These are phyloP conservation scores for Ogataea pini DNA, from an alignment of 805 yeast species.

Conservation along the genomic window DNA sequence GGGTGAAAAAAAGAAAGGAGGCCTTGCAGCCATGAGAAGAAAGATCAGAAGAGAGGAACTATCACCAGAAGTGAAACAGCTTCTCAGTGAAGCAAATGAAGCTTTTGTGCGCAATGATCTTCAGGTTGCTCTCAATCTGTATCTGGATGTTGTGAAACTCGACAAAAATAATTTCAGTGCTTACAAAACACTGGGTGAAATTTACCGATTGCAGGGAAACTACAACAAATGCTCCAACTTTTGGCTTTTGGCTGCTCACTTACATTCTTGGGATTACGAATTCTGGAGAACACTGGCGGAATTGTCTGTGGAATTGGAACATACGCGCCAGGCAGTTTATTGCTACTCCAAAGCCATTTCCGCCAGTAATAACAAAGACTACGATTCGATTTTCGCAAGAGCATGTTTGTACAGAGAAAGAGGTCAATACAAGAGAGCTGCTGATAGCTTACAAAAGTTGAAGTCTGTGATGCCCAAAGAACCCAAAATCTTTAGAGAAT, in stretches of 20 bases:
- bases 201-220: slow-evolving; percentile 66
- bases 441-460: slow-evolving; percentile 68
- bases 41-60: slow-evolving; percentile 45
- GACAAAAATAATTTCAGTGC: slow-evolving; percentile 82
- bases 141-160: slow-evolving; percentile 68
- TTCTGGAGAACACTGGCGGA: slow-evolving; percentile 81
- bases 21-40: slow-evolving; percentile 39
- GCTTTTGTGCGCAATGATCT: slow-evolving; percentile 70
- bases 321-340: slow-evolving; percentile 72
- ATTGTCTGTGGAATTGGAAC: slow-evolving; percentile 62
- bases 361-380: slow-evolving; percentile 44
- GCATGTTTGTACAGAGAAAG: slow-evolving; percentile 67
- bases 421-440: slow-evolving; percentile 68
- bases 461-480: slow-evolving; percentile 59
- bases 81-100: slow-evolving; percentile 74
- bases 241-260: slow-evolving; percentile 80
- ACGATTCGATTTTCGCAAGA: slow-evolving; percentile 60
- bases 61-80: slow-evolving; percentile 70
- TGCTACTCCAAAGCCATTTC: slow-evolving; percentile 70
- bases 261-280: slow-evolving; percentile 71
- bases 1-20: slow-evolving; percentile 37
- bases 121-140: slow-evolving; percentile 58
- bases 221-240: slow-evolving; percentile 72
- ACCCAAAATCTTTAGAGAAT: slow-evolving; percentile 57
- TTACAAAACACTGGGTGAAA: slow-evolving; percentile 85